A percentile compares a stretch with the other conserved stretches of the same genome.
These are phyloP conservation scores for Tulasnella sp. DNA, from an alignment of 768 basidiomycete species.

Conservation along the genomic window DNA sequence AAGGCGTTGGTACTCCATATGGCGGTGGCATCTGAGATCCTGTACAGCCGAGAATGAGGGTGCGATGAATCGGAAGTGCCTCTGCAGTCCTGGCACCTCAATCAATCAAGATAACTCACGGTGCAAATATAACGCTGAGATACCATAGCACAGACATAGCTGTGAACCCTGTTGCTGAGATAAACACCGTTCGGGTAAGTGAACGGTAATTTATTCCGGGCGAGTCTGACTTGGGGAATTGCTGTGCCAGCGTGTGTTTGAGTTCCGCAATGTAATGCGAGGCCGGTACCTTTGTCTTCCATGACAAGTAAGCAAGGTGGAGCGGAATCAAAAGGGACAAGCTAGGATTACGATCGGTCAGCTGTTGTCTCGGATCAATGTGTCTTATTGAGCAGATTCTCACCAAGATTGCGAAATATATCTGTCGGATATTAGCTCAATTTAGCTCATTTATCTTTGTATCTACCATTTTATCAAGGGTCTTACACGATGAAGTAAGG, in stretches of 20 bases:
- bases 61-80: not conserved
- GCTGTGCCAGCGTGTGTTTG: slow-evolving; percentile 43
- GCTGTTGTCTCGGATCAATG: not conserved
- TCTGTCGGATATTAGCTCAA: slow-evolving; percentile 42
- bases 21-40: slow-evolving; percentile 74
- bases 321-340: slow-evolving; percentile 77
- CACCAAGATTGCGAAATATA: slow-evolving; percentile 77
- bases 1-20: slow-evolving; percentile 90
- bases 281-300: slow-evolving; percentile 50
- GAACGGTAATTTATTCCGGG: not conserved
- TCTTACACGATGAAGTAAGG: slow-evolving; percentile 86
- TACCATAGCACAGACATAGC: slow-evolving; percentile 70
- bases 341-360: slow-evolving; percentile 26
- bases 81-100: not conserved
- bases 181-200: not conserved
- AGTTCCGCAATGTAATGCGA: slow-evolving; percentile 53
- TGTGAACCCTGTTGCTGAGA: not conserved
- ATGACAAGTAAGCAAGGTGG: slow-evolving; percentile 65
- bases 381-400: not conserved
- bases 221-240: slow-evolving; percentile 32
- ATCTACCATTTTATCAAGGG: not conserved
- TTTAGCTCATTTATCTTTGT: not conserved
- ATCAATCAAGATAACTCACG: slow-evolving; percentile 49
- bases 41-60: slow-evolving; percentile 36
- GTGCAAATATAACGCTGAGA: slow-evolving; percentile 59